Conservation (phyloP, 805 yeast species). For the Lipomyces sp. region DNA sequence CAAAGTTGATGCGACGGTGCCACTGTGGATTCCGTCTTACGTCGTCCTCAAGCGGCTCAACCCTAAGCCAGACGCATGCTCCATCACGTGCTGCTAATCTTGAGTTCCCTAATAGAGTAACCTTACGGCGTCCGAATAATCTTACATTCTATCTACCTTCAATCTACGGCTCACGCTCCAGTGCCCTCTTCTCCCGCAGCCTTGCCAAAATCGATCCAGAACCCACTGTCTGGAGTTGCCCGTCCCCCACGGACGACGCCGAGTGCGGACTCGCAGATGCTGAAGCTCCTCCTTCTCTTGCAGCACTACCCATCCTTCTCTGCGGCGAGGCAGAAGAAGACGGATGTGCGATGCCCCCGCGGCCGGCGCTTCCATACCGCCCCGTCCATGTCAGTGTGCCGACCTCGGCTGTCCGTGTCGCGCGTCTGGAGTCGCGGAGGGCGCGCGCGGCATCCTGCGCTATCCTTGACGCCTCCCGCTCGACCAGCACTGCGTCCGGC, state of each 20-base stretch:
- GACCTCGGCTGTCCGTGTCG: slow-evolving; percentile 48
- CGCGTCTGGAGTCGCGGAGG: slow-evolving; percentile 56
- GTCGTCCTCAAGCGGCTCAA: too few relatives aligned
- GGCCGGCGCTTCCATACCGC: slow-evolving; percentile 56
- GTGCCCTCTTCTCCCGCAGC: slow-evolving; percentile 46
- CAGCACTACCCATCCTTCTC: too few relatives aligned
- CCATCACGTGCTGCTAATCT: too few relatives aligned
- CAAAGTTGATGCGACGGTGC: too few relatives aligned
- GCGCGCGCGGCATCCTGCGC: slow-evolving; percentile 60
- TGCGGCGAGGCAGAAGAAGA: too few relatives aligned
- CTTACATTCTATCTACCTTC: too few relatives aligned
- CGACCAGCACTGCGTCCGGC: slow-evolving; percentile 54
- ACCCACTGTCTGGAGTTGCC: slow-evolving; percentile 30
- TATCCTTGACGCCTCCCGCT: slow-evolving; percentile 58
- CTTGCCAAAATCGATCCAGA: slow-evolving; percentile 52
- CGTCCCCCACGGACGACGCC: slow-evolving; percentile 9
- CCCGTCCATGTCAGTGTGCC: slow-evolving; percentile 98
- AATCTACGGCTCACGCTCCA: slow-evolving; percentile 29
- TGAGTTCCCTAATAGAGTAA: too few relatives aligned
- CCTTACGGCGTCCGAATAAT: too few relatives aligned
- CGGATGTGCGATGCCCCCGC: slow-evolving; percentile 1
- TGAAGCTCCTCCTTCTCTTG: too few relatives aligned
- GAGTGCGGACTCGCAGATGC: too few relatives aligned
- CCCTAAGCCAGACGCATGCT: too few relatives aligned
- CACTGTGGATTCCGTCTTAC: too few relatives aligned